phyloP scores from a whole-genome alignment of 352 stramenopile species.

The Globisporangium splendens region DNA sequence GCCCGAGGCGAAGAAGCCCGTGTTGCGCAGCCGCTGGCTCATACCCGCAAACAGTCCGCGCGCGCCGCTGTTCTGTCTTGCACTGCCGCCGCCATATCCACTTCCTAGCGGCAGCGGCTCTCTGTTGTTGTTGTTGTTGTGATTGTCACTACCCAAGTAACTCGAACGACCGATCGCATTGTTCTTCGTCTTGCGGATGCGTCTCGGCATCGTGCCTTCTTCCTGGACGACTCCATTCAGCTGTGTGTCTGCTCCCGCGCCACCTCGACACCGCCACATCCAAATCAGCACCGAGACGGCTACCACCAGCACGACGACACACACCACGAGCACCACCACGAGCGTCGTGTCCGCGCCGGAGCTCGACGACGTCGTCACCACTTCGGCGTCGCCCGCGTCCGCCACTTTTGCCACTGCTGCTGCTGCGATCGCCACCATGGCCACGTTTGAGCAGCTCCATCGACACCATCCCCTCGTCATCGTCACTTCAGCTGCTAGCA shows the following conservation, averaged over 20 bases:
- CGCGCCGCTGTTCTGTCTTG: not conserved
- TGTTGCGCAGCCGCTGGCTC: constrained; percentile 12
- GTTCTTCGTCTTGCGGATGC: constrained; percentile 19
- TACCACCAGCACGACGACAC: constrained; percentile 11
- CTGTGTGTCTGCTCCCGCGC: not conserved
- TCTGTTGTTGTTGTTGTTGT: not conserved
- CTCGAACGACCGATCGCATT: constrained; percentile 6
- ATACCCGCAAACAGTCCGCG: constrained; percentile 5
- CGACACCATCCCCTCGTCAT: too few species aligned
- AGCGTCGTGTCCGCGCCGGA: constrained; percentile 3
- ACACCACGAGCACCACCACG: constrained; percentile 12
- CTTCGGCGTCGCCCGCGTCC: too few species aligned
- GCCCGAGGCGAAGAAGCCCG: constrained; percentile 9
- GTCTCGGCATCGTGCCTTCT: constrained; percentile 11
- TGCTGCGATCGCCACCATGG: too few species aligned
- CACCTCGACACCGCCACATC: constrained; percentile 8
- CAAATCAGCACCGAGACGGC: constrained; percentile 7
- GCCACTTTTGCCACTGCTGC: too few species aligned
- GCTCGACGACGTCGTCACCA: too few species aligned
- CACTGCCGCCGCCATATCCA: not conserved
- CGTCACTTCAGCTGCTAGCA: too few species aligned
- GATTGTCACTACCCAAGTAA: constrained; percentile 7
- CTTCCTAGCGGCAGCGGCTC: not conserved
- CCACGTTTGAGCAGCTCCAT: too few species aligned
- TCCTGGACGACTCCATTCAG: not conserved